phyloP scores from a whole-genome alignment of 208 protist species.

The Wallacemonas sp. region DNA sequence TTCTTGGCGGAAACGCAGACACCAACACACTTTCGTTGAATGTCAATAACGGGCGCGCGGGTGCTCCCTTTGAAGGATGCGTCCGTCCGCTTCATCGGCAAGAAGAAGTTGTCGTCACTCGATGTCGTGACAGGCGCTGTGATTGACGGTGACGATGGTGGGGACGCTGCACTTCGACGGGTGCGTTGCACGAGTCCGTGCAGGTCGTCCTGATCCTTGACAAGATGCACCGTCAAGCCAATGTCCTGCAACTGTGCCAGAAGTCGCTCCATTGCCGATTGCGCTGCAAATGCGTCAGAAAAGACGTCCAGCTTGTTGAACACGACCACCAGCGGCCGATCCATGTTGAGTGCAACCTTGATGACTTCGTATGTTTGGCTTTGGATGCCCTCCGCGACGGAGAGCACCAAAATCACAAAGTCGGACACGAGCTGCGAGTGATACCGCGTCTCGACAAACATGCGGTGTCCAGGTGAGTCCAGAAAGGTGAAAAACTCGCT shows the following conservation, averaged over 20 bases:
- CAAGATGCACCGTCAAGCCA: constrained; percentile 70
- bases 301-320: constrained; percentile 89
- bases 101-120: constrained; percentile 38
- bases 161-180: background rate
- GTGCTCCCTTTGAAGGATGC: constrained; percentile 70
- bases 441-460: constrained; percentile 83
- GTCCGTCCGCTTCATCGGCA: constrained; percentile 69
- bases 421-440: constrained; percentile 76
- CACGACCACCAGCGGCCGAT: constrained; percentile 85
- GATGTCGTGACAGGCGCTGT: constrained; percentile 7
- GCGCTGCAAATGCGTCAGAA: constrained; percentile 52
- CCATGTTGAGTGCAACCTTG: constrained; percentile 83
- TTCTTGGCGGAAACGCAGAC: constrained; percentile 76
- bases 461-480: constrained; percentile 86
- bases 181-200: background rate
- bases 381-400: constrained; percentile 75
- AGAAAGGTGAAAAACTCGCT: constrained; percentile 74
- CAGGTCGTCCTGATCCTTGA: constrained; percentile 47
- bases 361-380: constrained; percentile 86
- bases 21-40: constrained; percentile 70
- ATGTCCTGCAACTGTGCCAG: constrained; percentile 50
- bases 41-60: constrained; percentile 57
- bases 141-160: background rate
- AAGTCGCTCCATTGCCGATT: constrained; percentile 37
- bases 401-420: constrained; percentile 78